Percentiles rank a stretch among this genome's conserved stretches.
phyloP scores from a whole-genome alignment of 805 yeast species.

The Candida argentea region DNA sequence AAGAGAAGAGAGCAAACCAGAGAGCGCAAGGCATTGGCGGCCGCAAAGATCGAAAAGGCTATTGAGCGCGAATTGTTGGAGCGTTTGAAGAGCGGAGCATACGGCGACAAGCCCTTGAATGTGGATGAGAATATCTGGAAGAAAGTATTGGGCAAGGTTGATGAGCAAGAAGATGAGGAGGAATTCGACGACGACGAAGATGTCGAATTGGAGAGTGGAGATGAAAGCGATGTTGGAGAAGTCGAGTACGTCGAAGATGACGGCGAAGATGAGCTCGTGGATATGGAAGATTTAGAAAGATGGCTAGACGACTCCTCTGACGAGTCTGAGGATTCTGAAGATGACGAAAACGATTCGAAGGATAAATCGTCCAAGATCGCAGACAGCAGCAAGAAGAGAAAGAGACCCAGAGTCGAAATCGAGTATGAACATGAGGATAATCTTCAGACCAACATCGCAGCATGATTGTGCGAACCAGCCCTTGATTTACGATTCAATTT shows the following conservation, averaged over 20 bases:
- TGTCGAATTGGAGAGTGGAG: slow-evolving; percentile 40
- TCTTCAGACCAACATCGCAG: slow-evolving; percentile 24
- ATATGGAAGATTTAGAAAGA: slow-evolving; percentile 84
- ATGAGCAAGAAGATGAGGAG: slow-evolving; percentile 51
- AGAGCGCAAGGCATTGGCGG: slow-evolving; percentile 92
- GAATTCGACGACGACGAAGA: slow-evolving; percentile 46
- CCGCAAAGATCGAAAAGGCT: slow-evolving; percentile 93
- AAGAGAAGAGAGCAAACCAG: slow-evolving; percentile 89
- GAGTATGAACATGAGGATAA: slow-evolving; percentile 70
- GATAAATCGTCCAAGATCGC: slow-evolving; percentile 21
- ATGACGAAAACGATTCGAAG: slow-evolving; percentile 18
- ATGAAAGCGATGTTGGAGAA: slow-evolving; percentile 47
- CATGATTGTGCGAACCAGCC: slow-evolving; percentile 1
- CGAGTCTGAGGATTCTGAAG: slow-evolving; percentile 23
- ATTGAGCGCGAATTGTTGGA: slow-evolving; percentile 93
- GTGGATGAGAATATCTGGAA: slow-evolving; percentile 96
- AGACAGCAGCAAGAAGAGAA: slow-evolving; percentile 36
- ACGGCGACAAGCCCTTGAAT: slow-evolving; percentile 94
- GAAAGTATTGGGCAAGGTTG: slow-evolving; percentile 71
- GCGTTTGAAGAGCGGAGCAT: slow-evolving; percentile 93
- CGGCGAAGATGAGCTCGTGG: slow-evolving; percentile 81
- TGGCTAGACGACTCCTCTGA: slow-evolving; percentile 56
- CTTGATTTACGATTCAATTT: too few species aligned
- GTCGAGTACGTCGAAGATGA: slow-evolving; percentile 88
- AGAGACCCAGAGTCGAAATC: slow-evolving; percentile 68